Percentiles rank a stretch among this genome's conserved stretches.
Conservation (phyloP, 257 asterid species). For the Knoxia roxburghii region DNA sequence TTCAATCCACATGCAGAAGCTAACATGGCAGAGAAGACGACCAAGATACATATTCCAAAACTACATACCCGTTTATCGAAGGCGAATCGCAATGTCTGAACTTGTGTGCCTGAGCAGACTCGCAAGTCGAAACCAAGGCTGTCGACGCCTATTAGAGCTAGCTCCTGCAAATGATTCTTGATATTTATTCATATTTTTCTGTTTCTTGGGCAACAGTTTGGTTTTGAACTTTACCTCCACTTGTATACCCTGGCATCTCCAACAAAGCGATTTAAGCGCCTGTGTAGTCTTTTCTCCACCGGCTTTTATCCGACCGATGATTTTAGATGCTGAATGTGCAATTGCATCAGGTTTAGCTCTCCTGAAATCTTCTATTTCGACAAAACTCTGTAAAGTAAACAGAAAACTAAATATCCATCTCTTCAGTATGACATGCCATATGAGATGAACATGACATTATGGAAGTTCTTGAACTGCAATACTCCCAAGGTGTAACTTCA, state of each 20-base stretch:
- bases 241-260: constrained; percentile 95
- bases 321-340: constrained; percentile 89
- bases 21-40: neutral
- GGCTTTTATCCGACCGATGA: constrained; percentile 78
- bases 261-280: constrained; percentile 88
- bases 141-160: constrained; percentile 81
- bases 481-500: neutral
- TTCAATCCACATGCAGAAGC: neutral
- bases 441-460: neutral
- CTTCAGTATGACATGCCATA: neutral
- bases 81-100: constrained; percentile 84
- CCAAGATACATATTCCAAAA: neutral
- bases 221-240: constrained; percentile 59
- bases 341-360: constrained; percentile 92
- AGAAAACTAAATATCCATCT: constrained; percentile 9
- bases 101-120: constrained; percentile 85
- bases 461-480: neutral
- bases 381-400: constrained; percentile 49
- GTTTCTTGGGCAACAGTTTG: constrained; percentile 3
- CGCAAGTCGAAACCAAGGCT: constrained; percentile 92
- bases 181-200: too few species aligned
- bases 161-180: constrained; percentile 49
- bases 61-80: constrained; percentile 72
- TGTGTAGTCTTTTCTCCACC: constrained; percentile 90
- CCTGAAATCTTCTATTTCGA: constrained; percentile 75